Evolutionary conservation across 805 yeast genomes (phyloP), one percentile per base, ranked within the genome.

Genomic region (Candida pseudoglaebosa): DNA sequence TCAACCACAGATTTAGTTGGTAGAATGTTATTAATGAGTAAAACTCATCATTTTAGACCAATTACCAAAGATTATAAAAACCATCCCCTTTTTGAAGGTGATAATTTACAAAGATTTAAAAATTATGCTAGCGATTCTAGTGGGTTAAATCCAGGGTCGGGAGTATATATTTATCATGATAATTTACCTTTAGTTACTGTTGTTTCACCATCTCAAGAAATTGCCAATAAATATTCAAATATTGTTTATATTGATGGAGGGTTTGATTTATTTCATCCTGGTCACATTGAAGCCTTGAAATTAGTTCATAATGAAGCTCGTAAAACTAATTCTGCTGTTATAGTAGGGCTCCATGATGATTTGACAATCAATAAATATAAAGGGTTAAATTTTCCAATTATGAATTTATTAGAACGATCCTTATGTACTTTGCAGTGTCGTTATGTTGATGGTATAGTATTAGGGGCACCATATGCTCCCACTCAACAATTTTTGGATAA

Each of bases 1-100:
- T 83, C 93, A 43, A 93, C 99, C 3, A 93, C 99, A 0, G 98
- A 93, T 54, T 72, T 93, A 39, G 96, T 93, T 39, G 93, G 90
- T 18, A 72, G 98, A 44, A 84, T 93, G 82, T 71, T 93, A 44
- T 60, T 78, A 41, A 68, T 68, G 52, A 70, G 80, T 38, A 79
- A 73, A 44, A 59, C 58, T 19, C 91, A 84, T 55, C 89, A 83
- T 56, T 59, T 31, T 70, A 48, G 46, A 18, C 49, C 67, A 1
- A 48, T 74, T 16, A 50, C 53, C 10, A 37, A 40, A 3, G 54
- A 56, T 36, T 51, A 41, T 7, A 34, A 42, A 15, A 30, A 38
- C 3, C 67, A 62, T 39, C 46, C 57, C 15, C 46, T 67, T 12
- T 61, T 65, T 30, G 44, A 43, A 0, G 46, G 46, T 7, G 78